Conservation (phyloP, 495 filamentous ascomycete genomes). For the Achaetomiella virescens region DNA sequence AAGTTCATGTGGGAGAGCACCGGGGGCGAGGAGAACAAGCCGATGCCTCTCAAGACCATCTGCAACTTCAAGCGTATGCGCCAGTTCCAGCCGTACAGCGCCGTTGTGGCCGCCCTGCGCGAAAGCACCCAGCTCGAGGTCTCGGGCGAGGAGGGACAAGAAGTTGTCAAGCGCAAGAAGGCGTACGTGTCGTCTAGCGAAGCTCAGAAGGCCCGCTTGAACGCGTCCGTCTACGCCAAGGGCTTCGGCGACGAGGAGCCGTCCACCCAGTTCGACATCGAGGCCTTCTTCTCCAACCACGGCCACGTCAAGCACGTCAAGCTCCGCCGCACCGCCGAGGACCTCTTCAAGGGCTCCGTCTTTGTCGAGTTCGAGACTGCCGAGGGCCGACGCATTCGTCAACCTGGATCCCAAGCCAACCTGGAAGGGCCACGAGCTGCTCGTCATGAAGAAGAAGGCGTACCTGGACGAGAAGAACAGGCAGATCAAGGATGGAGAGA, state of each 20-base stretch:
- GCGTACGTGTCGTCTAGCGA: conserved; percentile 43
- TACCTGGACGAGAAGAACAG: conserved; percentile 74
- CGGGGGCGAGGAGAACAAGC: conserved; percentile 68
- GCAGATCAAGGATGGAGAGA: conserved; percentile 66
- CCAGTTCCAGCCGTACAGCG: conserved; percentile 76
- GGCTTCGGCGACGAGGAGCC: conserved; percentile 77
- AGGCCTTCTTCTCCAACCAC: conserved; percentile 78
- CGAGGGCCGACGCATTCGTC: conserved; percentile 70
- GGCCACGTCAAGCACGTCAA: conserved; percentile 79
- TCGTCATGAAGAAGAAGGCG: conserved; percentile 78
- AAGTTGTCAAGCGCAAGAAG: conserved; percentile 67
- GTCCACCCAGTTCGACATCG: conserved; percentile 83
- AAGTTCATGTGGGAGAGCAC: conserved; percentile 75
- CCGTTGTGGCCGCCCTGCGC: conserved; percentile 75
- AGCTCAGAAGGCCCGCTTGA: conserved; percentile 27
- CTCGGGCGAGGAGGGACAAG: conserved; percentile 52
- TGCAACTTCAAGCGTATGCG: conserved; percentile 89
- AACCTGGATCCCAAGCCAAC: conserved; percentile 71
- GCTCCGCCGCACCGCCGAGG: conserved; percentile 64
- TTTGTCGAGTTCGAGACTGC: conserved; percentile 84
- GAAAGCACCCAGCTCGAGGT: conserved; percentile 62
- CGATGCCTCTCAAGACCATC: conserved; percentile 68
- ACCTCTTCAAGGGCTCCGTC: conserved; percentile 84
- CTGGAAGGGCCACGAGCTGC: conserved; percentile 65
- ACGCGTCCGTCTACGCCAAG: conserved; percentile 54